Evolutionary conservation across 2,329 filamentous ascomycete species (phyloP).

Genomic region (Arthroderma uncinatum): DNA sequence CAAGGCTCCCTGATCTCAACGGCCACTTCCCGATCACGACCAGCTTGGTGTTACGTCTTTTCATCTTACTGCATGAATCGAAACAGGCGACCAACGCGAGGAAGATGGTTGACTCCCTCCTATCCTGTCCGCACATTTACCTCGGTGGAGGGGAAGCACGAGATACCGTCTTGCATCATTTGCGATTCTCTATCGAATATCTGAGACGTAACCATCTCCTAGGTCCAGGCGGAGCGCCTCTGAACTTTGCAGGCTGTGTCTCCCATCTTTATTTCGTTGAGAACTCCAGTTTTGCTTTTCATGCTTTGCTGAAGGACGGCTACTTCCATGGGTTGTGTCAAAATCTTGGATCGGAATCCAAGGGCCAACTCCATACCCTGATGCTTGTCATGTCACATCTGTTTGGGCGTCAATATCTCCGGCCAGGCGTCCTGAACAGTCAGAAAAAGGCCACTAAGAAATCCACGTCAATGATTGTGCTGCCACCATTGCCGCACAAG

Average conservation of each 20-base stretch:
- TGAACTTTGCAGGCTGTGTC: slow-evolving; percentile 62
- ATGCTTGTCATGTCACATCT: slow-evolving; percentile 60
- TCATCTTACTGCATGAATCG: slow-evolving; percentile 56
- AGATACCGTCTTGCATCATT: slow-evolving; percentile 60
- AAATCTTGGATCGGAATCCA: slow-evolving; percentile 32
- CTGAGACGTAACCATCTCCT: slow-evolving; percentile 58
- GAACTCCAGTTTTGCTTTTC: slow-evolving; percentile 64
- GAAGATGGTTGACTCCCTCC: slow-evolving; percentile 52
- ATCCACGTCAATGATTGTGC: slow-evolving; percentile 53
- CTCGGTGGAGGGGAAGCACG: slow-evolving; percentile 58
- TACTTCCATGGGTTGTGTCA: slow-evolving; percentile 57
- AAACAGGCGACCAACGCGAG: slow-evolving; percentile 52
- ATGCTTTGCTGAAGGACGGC: slow-evolving; percentile 58
- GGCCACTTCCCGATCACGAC: slow-evolving; percentile 72
- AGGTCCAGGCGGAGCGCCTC: slow-evolving; percentile 47
- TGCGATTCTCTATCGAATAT: slow-evolving; percentile 73
- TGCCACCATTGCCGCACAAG: slow-evolving; percentile 50
- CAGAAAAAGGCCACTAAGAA: slow-evolving; percentile 41
- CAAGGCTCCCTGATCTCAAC: slow-evolving; percentile 59
- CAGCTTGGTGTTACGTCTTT: slow-evolving; percentile 57
- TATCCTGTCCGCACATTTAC: slow-evolving; percentile 59
- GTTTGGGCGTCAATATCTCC: slow-evolving; percentile 47
- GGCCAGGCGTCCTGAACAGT: slow-evolving; percentile 38
- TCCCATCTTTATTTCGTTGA: slow-evolving; percentile 67
- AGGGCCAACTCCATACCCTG: slow-evolving; percentile 46